Evolutionary conservation across 805 yeast genomes (phyloP).

Genomic region (Lipomyces orientalis): DNA sequence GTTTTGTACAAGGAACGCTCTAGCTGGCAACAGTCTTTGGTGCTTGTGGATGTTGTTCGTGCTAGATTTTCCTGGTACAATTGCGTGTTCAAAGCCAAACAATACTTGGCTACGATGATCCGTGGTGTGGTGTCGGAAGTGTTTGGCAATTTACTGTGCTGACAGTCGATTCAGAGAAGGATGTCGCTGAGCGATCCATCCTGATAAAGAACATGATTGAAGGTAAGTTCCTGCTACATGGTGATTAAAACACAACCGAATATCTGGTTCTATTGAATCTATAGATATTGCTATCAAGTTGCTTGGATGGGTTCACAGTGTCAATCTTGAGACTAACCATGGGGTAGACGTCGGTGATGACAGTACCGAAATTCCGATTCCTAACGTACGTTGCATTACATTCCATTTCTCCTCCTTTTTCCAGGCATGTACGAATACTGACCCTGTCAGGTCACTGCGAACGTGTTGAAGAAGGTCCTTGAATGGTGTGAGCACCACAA

Average conservation of each 20-base stretch:
- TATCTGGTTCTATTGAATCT: no score
- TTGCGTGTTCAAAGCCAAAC: neutral
- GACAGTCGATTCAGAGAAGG: constrained; percentile 48
- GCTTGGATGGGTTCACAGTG: neutral
- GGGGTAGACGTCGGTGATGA: constrained; percentile 59
- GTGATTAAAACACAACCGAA: neutral
- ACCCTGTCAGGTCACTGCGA: constrained; percentile 52
- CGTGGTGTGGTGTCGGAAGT: neutral
- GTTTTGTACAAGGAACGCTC: neutral
- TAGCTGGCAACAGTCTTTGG: neutral
- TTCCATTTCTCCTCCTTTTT: neutral
- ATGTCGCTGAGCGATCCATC: constrained; percentile 85
- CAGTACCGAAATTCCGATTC: constrained; percentile 81
- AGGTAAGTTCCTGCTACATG: constrained; percentile 54
- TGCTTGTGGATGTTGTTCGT: neutral
- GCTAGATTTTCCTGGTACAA: neutral
- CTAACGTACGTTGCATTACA: constrained; percentile 65
- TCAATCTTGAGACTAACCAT: neutral
- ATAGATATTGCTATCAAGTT: neutral
- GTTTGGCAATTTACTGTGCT: neutral
- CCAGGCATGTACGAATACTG: neutral
- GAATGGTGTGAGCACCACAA: constrained; percentile 97
- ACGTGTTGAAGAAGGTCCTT: constrained; percentile 85
- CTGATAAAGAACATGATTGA: constrained; percentile 85
- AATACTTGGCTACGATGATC: neutral